Conservation (phyloP, 306 rosid species). For the Mucuna pruriens region DNA sequence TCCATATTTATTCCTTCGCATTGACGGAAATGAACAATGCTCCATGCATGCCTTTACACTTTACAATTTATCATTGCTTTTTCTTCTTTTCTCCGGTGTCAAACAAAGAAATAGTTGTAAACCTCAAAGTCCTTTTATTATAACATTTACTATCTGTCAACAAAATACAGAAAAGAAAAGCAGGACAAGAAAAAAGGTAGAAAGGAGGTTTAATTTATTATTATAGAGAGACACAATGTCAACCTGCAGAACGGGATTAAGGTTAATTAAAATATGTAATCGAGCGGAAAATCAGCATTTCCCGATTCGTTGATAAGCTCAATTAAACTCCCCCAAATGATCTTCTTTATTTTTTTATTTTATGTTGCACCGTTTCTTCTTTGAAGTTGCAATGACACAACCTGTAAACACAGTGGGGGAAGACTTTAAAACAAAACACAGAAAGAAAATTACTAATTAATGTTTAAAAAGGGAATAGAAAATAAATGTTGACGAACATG, state of each 20-base stretch:
- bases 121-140: background rate
- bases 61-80: background rate
- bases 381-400: background rate
- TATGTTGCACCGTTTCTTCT: background rate
- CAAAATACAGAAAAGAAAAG: slow-evolving; percentile 5
- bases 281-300: background rate
- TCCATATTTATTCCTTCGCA: background rate
- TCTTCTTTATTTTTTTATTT: background rate
- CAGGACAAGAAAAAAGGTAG: background rate
- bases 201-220: background rate
- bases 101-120: background rate
- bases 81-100: background rate
- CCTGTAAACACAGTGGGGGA: background rate
- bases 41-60: background rate
- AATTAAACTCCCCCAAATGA: background rate
- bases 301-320: slow-evolving; percentile 15
- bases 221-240: background rate
- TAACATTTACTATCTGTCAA: background rate
- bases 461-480: background rate
- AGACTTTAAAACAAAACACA: background rate
- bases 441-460: background rate
- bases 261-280: background rate
- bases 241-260: background rate
- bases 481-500: background rate
- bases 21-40: background rate